Evolutionary conservation across 1,139 yeast genomes (phyloP).

Genomic region (Arxiozyma telluris): DNA sequence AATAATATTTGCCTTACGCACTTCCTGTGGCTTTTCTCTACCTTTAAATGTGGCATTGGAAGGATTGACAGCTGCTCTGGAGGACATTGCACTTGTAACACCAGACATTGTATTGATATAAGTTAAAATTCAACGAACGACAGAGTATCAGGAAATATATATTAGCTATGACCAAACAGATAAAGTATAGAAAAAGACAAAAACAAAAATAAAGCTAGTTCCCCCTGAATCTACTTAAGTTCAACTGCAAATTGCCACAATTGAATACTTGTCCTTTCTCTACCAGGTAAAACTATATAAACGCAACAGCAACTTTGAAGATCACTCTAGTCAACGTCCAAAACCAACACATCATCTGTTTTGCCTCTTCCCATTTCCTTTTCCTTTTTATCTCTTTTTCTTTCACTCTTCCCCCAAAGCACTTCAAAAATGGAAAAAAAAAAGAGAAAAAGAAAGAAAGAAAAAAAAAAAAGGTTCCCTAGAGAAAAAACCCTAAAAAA

Average conservation of each 20-base stretch:
- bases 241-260: neutral
- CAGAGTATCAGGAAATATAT: neutral
- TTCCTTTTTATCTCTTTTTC: too few species aligned
- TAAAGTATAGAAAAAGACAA: too few species aligned
- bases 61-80: slow-evolving; percentile 30
- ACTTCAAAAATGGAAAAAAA: neutral
- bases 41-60: slow-evolving; percentile 87
- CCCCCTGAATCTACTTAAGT: too few species aligned
- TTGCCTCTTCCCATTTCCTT: neutral
- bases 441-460: too few species aligned
- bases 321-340: neutral
- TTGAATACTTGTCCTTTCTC: neutral
- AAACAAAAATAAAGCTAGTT: neutral
- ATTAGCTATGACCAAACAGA: too few species aligned
- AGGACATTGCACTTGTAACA: neutral
- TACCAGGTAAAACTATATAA: too few species aligned
- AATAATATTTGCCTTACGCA: slow-evolving; percentile 80
- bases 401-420: too few species aligned
- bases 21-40: slow-evolving; percentile 96
- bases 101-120: neutral
- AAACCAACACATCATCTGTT: neutral
- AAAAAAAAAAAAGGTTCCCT: too few species aligned
- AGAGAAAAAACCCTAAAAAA: too few species aligned
- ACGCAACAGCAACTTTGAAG: neutral
- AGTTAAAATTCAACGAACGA: too few species aligned